A percentile compares a stretch with the other conserved stretches of the same genome.
These are phyloP conservation scores for Chrysoporthe puriensis DNA, from an alignment of 2,329 filamentous ascomycete species.

Conservation along the genomic window DNA sequence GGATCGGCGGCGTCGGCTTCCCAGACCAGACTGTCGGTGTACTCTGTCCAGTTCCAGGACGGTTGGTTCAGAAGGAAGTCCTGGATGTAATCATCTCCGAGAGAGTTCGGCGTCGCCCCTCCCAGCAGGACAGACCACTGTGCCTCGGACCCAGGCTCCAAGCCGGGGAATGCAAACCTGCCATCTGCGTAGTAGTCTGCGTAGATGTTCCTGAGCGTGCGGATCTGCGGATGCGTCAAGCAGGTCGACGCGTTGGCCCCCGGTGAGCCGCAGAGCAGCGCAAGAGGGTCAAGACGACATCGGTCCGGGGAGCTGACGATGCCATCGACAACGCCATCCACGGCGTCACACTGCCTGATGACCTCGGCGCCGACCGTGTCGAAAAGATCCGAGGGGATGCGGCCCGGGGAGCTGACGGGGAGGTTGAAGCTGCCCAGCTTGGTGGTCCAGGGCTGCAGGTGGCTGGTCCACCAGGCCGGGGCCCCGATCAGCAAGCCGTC, in stretches of 20 bases:
- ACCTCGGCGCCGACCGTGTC: slow-evolving; percentile 43
- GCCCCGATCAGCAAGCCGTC: slow-evolving; percentile 59
- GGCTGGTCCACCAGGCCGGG: slow-evolving; percentile 46
- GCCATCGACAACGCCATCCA: slow-evolving; percentile 46
- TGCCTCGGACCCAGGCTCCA: slow-evolving; percentile 49
- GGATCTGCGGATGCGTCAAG: slow-evolving; percentile 40
- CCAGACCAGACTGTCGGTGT: slow-evolving; percentile 34
- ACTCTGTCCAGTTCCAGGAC: slow-evolving; percentile 38
- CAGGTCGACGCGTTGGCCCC: slow-evolving; percentile 21
- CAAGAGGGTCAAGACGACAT: slow-evolving; percentile 34
- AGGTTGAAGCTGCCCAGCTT: slow-evolving; percentile 50
- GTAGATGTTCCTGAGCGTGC: slow-evolving; percentile 37
- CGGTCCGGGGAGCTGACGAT: slow-evolving; percentile 38
- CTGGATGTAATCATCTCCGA: slow-evolving; percentile 35
- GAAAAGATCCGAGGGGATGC: slow-evolving; percentile 48
- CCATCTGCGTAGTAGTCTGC: slow-evolving; percentile 30
- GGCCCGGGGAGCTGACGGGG: slow-evolving; percentile 43
- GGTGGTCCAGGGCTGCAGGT: slow-evolving; percentile 44
- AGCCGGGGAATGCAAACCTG: slow-evolving; percentile 38
- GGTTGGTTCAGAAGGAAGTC: slow-evolving; percentile 37
- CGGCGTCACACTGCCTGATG: slow-evolving; percentile 44
- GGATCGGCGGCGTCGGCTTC: slow-evolving; percentile 35
- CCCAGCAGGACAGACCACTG: slow-evolving; percentile 33
- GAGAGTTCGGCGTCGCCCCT: slow-evolving; percentile 29
- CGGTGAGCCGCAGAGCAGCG: slow-evolving; percentile 37